Base-by-base conservation (phyloP, 768 basidiomycete genomes). In the Xerocomus brunneocitrinus region DNA sequence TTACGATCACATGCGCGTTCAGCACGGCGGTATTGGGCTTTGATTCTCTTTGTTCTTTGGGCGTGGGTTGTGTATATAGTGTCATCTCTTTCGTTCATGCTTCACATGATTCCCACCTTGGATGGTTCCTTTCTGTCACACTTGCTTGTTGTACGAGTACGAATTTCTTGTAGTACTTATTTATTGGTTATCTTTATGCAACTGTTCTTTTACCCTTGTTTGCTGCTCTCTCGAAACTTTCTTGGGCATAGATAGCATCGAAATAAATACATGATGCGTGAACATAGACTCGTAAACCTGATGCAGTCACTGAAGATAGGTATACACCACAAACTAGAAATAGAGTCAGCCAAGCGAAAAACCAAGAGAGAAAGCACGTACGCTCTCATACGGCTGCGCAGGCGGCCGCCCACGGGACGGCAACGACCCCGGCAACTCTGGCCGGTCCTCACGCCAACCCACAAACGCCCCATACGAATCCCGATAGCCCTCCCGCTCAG, bases 1-100 rank as follows among this genome's bases (percentile, higher is more conserved):
- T n/a, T 91, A 91, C 59, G 78, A 76, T 0, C 89, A 91, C 64
- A 91, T 91, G 89, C 78, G 81, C 7, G 52, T 57, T 5, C 71
- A 67, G 43, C 89, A 91, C 66, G 88, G 89, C 5, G 76, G 81
- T 30, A 84, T 85, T 49, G 84, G 85, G 3, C 60, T 69, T 7
- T 69, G 48, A 58, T 38, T 10, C 45, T 35, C 9, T 4, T 43
- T 25, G 27, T 16, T 43, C 12, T 22, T 30, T 27, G 43, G 8
- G 3, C 53, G n/a, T 10, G 8, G 41, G 13, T 10, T 47, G 4
- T 38, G 4, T 38, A 22, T 22, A 34, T 49, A 12, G 5, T 31
- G 3, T 32, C 44, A 46, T 53, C 50, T 65, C 2, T 30, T 43
- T 9, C 16, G 14, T 43, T 24, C 40, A 8, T 62, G 55, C 57